A percentile compares a stretch with the other conserved stretches of the same genome.
Conservation (phyloP, 2,329 filamentous ascomycete genomes). For the Purpureocillium takamizusanense region DNA sequence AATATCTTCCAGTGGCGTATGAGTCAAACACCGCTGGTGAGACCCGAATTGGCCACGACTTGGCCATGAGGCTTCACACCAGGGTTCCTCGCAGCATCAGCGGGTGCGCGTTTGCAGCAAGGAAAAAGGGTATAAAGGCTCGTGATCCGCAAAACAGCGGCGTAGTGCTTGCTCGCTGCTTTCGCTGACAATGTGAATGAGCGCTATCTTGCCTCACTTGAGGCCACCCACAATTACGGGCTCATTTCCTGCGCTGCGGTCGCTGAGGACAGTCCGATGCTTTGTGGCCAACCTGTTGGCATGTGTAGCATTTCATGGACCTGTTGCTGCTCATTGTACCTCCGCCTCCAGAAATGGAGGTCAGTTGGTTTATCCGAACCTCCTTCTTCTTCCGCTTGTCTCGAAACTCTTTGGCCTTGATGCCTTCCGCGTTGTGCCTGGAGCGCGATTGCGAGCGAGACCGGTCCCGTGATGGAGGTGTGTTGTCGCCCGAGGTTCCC, state of each 20-base stretch:
- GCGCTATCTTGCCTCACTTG: too few relatives aligned
- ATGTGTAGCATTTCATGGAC: constrained; percentile 45
- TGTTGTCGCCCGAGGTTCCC: constrained; percentile 14
- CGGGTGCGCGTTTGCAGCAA: too few relatives aligned
- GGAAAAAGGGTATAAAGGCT: too few relatives aligned
- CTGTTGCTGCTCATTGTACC: constrained; percentile 9
- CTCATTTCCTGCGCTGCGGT: constrained; percentile 5
- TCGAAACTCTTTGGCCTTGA: constrained; percentile 38
- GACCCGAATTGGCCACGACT: too few relatives aligned
- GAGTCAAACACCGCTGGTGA: too few relatives aligned
- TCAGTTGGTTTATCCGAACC: constrained; percentile 54
- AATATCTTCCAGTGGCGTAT: too few relatives aligned
- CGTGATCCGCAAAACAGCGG: too few relatives aligned
- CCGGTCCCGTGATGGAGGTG: constrained; percentile 12
- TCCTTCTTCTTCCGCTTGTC: constrained; percentile 56
- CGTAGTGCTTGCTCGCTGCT: too few relatives aligned
- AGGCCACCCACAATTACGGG: neutral
- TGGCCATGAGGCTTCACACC: too few relatives aligned
- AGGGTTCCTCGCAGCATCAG: too few relatives aligned
- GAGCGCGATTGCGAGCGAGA: constrained; percentile 23
- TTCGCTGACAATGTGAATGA: too few relatives aligned
- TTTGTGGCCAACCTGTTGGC: constrained; percentile 53
- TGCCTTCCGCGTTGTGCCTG: constrained; percentile 15
- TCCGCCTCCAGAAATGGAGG: constrained; percentile 46
- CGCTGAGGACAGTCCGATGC: constrained; percentile 42